A percentile compares a stretch with the other conserved stretches of the same genome.
These are phyloP conservation scores for Umbilicaria muhlenbergii DNA, from an alignment of 495 filamentous ascomycete species.

Conservation along the genomic window DNA sequence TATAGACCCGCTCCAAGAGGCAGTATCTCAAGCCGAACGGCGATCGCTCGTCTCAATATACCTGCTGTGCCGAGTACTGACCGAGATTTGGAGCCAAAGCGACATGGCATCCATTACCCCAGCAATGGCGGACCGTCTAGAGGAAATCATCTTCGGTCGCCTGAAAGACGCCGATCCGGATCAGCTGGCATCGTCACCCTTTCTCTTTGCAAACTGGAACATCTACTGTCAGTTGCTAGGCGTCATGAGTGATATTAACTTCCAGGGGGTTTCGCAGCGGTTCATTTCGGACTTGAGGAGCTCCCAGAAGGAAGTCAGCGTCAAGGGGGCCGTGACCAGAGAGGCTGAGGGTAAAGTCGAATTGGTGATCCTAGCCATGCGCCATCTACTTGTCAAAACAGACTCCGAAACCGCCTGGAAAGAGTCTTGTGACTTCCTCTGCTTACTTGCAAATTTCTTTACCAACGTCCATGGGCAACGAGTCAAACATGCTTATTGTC, in stretches of 20 bases:
- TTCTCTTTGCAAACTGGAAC: conserved; percentile 86
- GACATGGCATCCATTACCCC: conserved; percentile 64
- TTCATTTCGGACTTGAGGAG: conserved; percentile 69
- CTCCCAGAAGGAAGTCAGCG: conserved; percentile 51
- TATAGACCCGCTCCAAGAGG: conserved; percentile 37
- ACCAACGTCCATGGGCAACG: conserved; percentile 67
- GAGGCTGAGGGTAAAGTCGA: conserved; percentile 70
- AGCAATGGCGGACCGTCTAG: conserved; percentile 79
- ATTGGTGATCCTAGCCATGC: conserved; percentile 78
- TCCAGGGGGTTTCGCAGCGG: conserved; percentile 63
- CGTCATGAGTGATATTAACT: conserved; percentile 86
- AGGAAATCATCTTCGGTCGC: conserved; percentile 88
- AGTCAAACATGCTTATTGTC: conserved; percentile 88
- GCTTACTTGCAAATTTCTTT: conserved; percentile 65
- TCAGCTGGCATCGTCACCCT: conserved; percentile 56
- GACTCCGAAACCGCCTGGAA: conserved; percentile 63
- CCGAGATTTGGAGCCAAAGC: conserved; percentile 86
- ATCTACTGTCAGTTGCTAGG: conserved; percentile 83
- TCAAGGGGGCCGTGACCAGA: conserved; percentile 39
- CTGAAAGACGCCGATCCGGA: conserved; percentile 78
- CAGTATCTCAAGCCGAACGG: conserved; percentile 61
- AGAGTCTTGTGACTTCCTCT: conserved; percentile 78
- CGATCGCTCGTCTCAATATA: conserved; percentile 88
- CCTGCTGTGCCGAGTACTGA: conserved; percentile 80
- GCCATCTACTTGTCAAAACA: conserved; percentile 58